These are phyloP conservation scores for Dendrobium officinale DNA, from an alignment of 106 monocot genomes.

Conservation along the genomic window DNA sequence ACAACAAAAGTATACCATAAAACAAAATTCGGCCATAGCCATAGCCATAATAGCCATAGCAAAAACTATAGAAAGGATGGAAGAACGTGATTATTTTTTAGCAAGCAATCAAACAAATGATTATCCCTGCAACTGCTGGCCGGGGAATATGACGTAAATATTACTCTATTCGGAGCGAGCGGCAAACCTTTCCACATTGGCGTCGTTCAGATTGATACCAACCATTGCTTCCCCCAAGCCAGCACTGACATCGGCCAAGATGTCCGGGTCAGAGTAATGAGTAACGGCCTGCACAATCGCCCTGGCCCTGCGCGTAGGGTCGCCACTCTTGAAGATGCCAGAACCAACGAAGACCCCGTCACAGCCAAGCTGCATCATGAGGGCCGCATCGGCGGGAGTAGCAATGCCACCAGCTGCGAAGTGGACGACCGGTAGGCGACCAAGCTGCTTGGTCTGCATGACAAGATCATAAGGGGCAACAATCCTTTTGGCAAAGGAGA, in stretches of 20 bases:
- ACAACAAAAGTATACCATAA: background rate
- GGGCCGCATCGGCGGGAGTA: constrained; percentile 44
- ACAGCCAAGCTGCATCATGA: constrained; percentile 56
- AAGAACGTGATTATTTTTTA: background rate
- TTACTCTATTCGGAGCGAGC: constrained; percentile 33
- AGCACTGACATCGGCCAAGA: constrained; percentile 37
- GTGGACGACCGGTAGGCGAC: constrained; percentile 42
- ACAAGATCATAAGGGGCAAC: constrained; percentile 44
- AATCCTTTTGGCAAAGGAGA: constrained; percentile 37
- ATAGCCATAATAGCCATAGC: background rate
- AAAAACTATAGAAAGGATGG: background rate
- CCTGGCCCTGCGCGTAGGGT: constrained; percentile 31
- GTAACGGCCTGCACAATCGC: constrained; percentile 48
- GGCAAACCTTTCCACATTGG: constrained; percentile 57
- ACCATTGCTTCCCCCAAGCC: constrained; percentile 53
- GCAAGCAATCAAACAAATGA: background rate
- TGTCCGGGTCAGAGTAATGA: constrained; percentile 40
- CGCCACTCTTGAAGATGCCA: constrained; percentile 48
- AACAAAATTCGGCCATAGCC: background rate
- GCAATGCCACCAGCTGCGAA: constrained; percentile 47
- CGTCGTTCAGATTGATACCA: constrained; percentile 42
- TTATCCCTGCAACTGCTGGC: background rate
- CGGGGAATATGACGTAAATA: constrained; percentile 21
- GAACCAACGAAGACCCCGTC: constrained; percentile 55
- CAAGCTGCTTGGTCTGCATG: constrained; percentile 39